Base-by-base conservation (phyloP, 768 basidiomycete species). In the Boletellus sp. region DNA sequence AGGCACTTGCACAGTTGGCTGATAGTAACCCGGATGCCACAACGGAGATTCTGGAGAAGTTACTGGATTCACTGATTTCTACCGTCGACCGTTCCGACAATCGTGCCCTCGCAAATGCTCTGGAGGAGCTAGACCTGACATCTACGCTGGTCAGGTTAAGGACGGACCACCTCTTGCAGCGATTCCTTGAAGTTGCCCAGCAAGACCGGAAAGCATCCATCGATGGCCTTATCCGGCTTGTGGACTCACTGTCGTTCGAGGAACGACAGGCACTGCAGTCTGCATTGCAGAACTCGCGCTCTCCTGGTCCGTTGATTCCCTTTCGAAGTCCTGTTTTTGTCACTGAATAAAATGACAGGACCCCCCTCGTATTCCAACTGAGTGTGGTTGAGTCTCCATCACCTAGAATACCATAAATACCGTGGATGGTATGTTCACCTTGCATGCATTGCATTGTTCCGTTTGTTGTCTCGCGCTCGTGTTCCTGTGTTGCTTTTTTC, bases 191-290 rank as follows among this genome's bases (percentile, higher is more conserved):
- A 13, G 71, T 86, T 54, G 77, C 83, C 12, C 82, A 84, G 53
- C 83, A 84, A 57, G 87, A 94, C 64, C 79, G 83, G 42, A 89
- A 88, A 69, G 84, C 83, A 9, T 81, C 87, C 1, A 66, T 94
- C 52, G 83, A 85, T 52, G 84, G 89, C 32, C 77, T 94, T 50
- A 67, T 81, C 43, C 83, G 84, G 42, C 71, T 93, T 11, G 79
- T 84, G n/a, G 84, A 90, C 50, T 77, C 76, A 33, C 75, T 94
- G 51, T 78, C 80, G 0, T 78, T 81, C 20, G 91, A 91, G 22
- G 90, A 93, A 57, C 83, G 80, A 66, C 70, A 77, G 11, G 69
- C 76, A 1, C 62, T 94, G 53, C 74, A 84, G 33, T 67, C 70
- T 36, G 79, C 80, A 34, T 76, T 92, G 44, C 85, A 86, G 63